These are phyloP conservation scores for Emericellopsis atlantica DNA, from an alignment of 2,329 filamentous ascomycete species.

Conservation along the genomic window DNA sequence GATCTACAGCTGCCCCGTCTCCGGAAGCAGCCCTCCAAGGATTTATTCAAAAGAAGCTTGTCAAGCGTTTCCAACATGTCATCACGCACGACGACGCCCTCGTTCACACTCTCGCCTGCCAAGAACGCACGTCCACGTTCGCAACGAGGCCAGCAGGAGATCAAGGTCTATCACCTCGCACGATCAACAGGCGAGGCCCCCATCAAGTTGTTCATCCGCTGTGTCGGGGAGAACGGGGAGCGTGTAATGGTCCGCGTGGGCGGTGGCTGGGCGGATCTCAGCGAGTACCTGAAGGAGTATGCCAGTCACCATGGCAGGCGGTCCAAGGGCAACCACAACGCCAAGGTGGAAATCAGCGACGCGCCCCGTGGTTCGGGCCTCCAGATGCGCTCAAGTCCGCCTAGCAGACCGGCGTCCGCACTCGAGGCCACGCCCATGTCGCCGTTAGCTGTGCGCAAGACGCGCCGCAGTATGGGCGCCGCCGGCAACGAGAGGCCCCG, in stretches of 20 bases:
- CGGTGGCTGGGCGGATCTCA: conserved; percentile 94
- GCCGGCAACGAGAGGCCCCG: conserved; percentile 15
- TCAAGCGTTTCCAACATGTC: conserved; percentile 40
- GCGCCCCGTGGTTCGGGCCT: conserved; percentile 16
- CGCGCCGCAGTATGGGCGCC: conserved; percentile 31
- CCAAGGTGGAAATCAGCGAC: conserved; percentile 49
- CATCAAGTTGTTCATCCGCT: conserved; percentile 87
- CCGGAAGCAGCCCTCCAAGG: conserved; percentile 27
- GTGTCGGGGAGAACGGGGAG: conserved; percentile 80
- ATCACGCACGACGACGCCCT: conserved; percentile 48
- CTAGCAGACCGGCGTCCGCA: conserved; percentile 26
- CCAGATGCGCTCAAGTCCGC: conserved; percentile 26
- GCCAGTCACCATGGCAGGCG: conserved; percentile 81
- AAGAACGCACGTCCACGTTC: conserved; percentile 35
- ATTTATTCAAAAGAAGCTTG: conserved; percentile 30
- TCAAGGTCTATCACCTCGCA: conserved; percentile 86
- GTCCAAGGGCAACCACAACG: conserved; percentile 29
- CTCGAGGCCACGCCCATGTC: conserved; percentile 25
- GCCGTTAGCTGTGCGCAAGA: conserved; percentile 42
- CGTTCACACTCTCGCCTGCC: conserved; percentile 57
- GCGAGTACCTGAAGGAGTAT: conserved; percentile 89
- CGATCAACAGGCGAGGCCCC: conserved; percentile 73
- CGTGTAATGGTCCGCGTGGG: conserved; percentile 97
- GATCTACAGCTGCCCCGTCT: conserved; percentile 39
- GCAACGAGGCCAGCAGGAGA: conserved; percentile 51